Evolutionary conservation across 352 stramenopile species (phyloP), one percentile per base, ranked within the genome.

Genomic region (Phytophthora podocarpi): DNA sequence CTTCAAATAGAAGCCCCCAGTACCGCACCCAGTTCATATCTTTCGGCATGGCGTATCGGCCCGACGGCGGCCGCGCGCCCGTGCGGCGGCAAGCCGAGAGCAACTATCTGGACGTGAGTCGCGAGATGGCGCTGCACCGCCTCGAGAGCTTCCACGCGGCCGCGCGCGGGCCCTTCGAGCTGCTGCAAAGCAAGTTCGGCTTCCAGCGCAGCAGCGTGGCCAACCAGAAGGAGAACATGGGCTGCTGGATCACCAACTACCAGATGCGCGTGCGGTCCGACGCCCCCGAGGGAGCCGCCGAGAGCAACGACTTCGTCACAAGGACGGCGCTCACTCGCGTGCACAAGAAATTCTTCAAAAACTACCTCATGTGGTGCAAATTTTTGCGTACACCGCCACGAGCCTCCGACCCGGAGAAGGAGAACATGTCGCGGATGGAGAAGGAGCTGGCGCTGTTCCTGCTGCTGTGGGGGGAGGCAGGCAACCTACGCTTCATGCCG

Each of bases 301-400:
- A 81, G 8, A 70, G 46, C 11, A 64, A 64, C n/a, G 77, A 74
- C 36, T 79, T 76, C 30, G 67, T 83, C 5, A 82, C 77, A 13
- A 72, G 76, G 53, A 64, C 74, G 31, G 83, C 83, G 35, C 74
- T 93, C 24, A 59, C 54, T 10, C 71, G 78, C 16, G 75, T 94
- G 42, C 85, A 94, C 62, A 47, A 59, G 13, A 92, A 91, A 59
- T 89, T 99, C 18, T 94, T 96, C 62, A 85, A 83, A 32, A 97
- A 97, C 72, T 97, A 97, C 70, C 59, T 74, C 32, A 87, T 91
- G 58, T 99, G 97, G 97, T 99, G 96, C 72, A 82, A 90, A 45
- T 96, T 96, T 40, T 80, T 99, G 41, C 82, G 87, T 21, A 89
- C 96, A 0, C 71, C 78, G 5, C 93, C 91, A n/a, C 79, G 93